Evolutionary conservation across 2,329 filamentous ascomycete genomes (phyloP), one percentile per base, ranked within the genome.

Genomic region (Macroventuria anomochaeta): DNA sequence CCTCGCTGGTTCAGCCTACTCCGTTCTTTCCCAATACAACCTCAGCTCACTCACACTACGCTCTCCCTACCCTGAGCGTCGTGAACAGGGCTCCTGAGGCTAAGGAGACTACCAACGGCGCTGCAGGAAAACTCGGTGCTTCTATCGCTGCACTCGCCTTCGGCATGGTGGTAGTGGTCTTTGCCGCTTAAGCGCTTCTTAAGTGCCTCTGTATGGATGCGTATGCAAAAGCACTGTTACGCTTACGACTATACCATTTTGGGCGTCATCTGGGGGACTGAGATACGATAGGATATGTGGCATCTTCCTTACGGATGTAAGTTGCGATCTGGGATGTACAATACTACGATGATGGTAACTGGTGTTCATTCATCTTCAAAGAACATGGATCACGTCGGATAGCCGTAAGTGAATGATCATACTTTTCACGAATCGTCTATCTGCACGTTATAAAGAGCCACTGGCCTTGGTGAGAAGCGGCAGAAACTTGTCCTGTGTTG

Each of bases 1-100:
- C 52, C 2, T 40, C 39, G 11, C 11, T 33, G 40, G 51, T 41
- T 23, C 37, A 32, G 15, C 44, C 33, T n/a, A 53, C 32, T 21
- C 46, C 52, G 3, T 52, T 57, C 43, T 55, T 54, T 12, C 38
- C 49, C 8, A 61, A 61, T 46, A 48, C 38, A 3, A 58, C 55
- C 3, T 47, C 50, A 3, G 26, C 41, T 23, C 47, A 55, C 15
- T 29, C 18, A 15, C 48, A 38, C 25, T 52, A 53, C 32, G 39
- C 20, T 28, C 12, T 40, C 7, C 57, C 59, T 7, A 63, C 55
- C 31, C 7, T 53, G 29, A 61, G 56, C 13, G 13, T 57, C n/a
- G 47, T 18, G 17, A 46, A 53, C 31, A 49, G 46, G 17, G 39
- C 49, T 13, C 42, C 26, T 4, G 32, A 51, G 20, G 31, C 41